Evolutionary conservation across 768 basidiomycete species (phyloP).

Genomic region (Leucosporidium creatinivorum): DNA sequence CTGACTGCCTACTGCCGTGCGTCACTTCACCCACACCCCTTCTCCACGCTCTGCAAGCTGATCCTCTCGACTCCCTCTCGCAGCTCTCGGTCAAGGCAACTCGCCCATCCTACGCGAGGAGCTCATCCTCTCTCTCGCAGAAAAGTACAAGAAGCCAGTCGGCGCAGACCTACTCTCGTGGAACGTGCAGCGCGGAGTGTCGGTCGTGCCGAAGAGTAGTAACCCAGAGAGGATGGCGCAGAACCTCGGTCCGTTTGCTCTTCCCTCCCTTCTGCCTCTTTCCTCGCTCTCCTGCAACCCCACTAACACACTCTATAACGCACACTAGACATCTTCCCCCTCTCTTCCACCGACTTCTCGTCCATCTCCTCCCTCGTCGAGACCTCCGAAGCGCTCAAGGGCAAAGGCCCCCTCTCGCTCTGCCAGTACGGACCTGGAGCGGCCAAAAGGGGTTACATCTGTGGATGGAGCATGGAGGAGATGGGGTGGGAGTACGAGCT

Average conservation of each 20-base stretch:
- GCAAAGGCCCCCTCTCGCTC: conserved; percentile 11
- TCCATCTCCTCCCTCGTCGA: conserved; percentile 21
- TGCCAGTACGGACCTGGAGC: conserved; percentile 22
- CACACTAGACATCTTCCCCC: conserved; percentile 33
- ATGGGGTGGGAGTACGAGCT: conserved; percentile 38
- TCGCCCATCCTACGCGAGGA: conserved; percentile 51
- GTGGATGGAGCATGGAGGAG: conserved; percentile 38
- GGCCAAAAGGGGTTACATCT: conserved; percentile 17
- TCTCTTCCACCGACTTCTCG: conserved; percentile 35
- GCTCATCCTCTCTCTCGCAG: conserved; percentile 55
- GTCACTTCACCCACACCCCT: conserved; percentile 3
- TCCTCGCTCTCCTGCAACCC: conserved; percentile 23
- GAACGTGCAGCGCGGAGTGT: conserved; percentile 57
- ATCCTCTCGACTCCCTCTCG: background rate
- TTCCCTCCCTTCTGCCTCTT: background rate
- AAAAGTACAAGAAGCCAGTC: conserved; percentile 53
- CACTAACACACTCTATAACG: no score
- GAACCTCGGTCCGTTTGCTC: conserved; percentile 44
- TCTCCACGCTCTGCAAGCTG: no score
- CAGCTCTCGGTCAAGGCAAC: conserved; percentile 48
- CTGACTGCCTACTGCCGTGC: conserved; percentile 54
- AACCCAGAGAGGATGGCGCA: conserved; percentile 57
- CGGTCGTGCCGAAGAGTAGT: conserved; percentile 69
- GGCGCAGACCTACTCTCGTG: conserved; percentile 64
- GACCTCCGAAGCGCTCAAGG: conserved; percentile 27